These are phyloP conservation scores for Epithemia pelagica DNA, from an alignment of 108 stramenopile genomes.

Conservation along the genomic window DNA sequence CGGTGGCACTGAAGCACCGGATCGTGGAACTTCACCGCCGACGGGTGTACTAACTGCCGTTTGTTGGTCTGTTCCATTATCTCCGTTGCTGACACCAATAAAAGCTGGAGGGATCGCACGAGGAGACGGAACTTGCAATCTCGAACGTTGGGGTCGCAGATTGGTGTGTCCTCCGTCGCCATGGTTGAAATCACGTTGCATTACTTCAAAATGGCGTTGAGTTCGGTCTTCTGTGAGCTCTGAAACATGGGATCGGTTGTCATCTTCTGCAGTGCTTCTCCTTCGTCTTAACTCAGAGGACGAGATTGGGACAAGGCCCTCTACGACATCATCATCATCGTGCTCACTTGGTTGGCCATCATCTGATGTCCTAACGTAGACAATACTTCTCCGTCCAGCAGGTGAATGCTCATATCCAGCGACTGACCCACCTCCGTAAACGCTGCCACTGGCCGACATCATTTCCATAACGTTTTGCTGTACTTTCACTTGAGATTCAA, in stretches of 20 bases:
- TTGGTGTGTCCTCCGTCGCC: background rate
- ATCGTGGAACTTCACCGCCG: background rate
- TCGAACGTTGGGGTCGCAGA: background rate
- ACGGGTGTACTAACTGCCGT: no score
- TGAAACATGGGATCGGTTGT: slow-evolving; percentile 64
- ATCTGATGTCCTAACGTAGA: slow-evolving; percentile 1
- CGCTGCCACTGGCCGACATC: slow-evolving; percentile 48
- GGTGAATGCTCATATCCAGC: background rate
- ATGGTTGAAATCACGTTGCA: slow-evolving; percentile 6
- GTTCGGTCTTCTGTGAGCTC: slow-evolving; percentile 83
- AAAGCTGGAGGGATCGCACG: background rate
- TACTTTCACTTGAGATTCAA: slow-evolving; percentile 79
- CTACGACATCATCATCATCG: slow-evolving; percentile 19
- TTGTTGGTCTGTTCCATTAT: background rate
- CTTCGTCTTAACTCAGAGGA: background rate
- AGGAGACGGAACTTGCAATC: background rate
- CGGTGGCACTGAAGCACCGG: background rate
- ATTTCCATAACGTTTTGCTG: slow-evolving; percentile 91
- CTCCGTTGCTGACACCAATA: slow-evolving; percentile 4
- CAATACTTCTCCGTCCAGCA: background rate
- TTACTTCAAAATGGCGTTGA: slow-evolving; percentile 61
- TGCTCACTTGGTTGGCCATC: slow-evolving; percentile 12
- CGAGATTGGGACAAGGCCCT: slow-evolving; percentile 1
- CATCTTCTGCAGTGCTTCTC: slow-evolving; percentile 24
- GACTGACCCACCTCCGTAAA: slow-evolving; percentile 27